Evolutionary conservation across 2,329 filamentous ascomycete species (phyloP).

Genomic region (Aspergillus intermedius): DNA sequence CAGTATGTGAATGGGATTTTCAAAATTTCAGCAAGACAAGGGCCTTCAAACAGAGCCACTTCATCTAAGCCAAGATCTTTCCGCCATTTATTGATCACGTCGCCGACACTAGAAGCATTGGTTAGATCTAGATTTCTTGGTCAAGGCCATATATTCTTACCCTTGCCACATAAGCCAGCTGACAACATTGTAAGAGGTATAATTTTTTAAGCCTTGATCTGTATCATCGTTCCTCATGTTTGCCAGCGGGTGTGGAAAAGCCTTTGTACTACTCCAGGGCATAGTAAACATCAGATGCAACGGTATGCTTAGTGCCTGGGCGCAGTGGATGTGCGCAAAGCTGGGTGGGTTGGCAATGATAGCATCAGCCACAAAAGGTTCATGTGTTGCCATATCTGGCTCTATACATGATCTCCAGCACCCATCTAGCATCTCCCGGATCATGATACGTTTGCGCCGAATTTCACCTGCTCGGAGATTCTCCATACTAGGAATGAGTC

Average conservation of each 20-base stretch:
- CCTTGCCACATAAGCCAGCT: conserved; percentile 48
- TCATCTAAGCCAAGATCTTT: conserved; percentile 36
- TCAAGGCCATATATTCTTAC: conserved; percentile 12
- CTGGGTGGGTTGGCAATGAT: conserved; percentile 52
- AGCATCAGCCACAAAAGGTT: conserved; percentile 47
- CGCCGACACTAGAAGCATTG: conserved; percentile 28
- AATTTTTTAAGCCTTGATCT: conserved; percentile 36
- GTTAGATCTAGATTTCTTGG: background rate
- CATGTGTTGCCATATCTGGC: conserved; percentile 18
- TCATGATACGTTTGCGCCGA: conserved; percentile 23
- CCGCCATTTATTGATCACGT: conserved; percentile 42
- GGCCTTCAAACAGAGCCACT: conserved; percentile 31
- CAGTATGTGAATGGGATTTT: conserved; percentile 41
- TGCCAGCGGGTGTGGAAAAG: conserved; percentile 46
- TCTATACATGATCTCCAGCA: conserved; percentile 37
- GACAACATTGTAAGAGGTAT: conserved; percentile 42
- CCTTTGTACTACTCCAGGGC: conserved; percentile 43
- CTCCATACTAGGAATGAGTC: conserved; percentile 34
- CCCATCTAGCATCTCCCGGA: conserved; percentile 34
- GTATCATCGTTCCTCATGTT: conserved; percentile 36
- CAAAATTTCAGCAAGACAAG: conserved; percentile 29
- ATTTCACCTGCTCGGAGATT: conserved; percentile 32
- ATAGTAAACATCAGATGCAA: conserved; percentile 50
- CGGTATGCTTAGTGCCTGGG: conserved; percentile 44
- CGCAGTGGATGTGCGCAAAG: conserved; percentile 49